These are phyloP conservation scores for Pseudoneurospora amorphoporcata DNA, from an alignment of 495 filamentous ascomycete species.

Conservation along the genomic window DNA sequence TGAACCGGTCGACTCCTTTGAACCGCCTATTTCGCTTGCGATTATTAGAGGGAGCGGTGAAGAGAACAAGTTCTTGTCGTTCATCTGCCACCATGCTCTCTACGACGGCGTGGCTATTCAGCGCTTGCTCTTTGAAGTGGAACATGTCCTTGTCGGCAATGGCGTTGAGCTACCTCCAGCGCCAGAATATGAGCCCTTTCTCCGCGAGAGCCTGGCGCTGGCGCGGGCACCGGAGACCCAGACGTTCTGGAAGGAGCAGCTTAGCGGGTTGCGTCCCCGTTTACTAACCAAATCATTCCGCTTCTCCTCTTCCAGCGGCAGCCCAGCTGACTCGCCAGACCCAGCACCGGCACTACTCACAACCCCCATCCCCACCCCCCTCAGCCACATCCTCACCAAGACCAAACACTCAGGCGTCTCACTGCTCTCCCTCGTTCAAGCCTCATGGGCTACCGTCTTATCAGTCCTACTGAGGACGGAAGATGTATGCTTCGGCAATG, in stretches of 20 bases:
- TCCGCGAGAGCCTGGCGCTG: slow-evolving; percentile 17
- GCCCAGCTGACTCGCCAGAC: background rate
- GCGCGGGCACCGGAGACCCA: slow-evolving; percentile 28
- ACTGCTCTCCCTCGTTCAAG: slow-evolving; percentile 53
- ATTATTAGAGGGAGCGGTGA: slow-evolving; percentile 9
- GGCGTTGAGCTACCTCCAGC: slow-evolving; percentile 33
- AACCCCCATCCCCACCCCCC: slow-evolving; percentile 8
- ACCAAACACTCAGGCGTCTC: slow-evolving; percentile 46
- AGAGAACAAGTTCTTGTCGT: slow-evolving; percentile 37
- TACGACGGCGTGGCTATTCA: slow-evolving; percentile 69
- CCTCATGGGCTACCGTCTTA: slow-evolving; percentile 56
- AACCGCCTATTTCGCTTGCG: slow-evolving; percentile 30
- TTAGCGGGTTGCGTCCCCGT: slow-evolving; percentile 40
- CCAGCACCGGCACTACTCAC: background rate
- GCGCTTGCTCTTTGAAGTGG: slow-evolving; percentile 53
- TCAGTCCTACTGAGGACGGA: slow-evolving; percentile 35
- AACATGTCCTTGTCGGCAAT: slow-evolving; percentile 36
- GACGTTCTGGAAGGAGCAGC: slow-evolving; percentile 49
- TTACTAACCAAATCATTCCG: slow-evolving; percentile 18
- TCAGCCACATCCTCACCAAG: slow-evolving; percentile 35
- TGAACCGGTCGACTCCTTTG: slow-evolving; percentile 16
- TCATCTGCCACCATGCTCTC: slow-evolving; percentile 63
- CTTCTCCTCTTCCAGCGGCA: background rate
- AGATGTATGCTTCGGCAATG: slow-evolving; percentile 76
- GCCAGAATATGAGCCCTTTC: slow-evolving; percentile 34